Conservation (phyloP, 306 rosid genomes). For the Lagenaria siceraria region DNA sequence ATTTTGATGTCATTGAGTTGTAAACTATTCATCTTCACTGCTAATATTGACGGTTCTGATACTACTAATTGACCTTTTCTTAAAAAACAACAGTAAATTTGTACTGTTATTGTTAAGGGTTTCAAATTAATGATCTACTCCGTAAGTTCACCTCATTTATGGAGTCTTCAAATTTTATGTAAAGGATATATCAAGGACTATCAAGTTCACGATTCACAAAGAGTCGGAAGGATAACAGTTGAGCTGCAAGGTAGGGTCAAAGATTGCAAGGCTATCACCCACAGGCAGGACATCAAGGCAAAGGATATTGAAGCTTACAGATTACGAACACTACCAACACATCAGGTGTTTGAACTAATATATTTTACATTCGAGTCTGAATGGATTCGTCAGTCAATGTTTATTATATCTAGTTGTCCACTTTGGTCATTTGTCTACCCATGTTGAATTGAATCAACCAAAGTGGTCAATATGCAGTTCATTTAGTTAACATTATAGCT, state of each 20-base stretch:
- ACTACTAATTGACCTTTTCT: background rate
- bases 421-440: background rate
- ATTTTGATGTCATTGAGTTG: background rate
- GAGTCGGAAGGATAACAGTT: conserved; percentile 85
- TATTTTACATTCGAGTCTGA: background rate
- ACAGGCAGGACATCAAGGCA: conserved; percentile 67
- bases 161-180: background rate
- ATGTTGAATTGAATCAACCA: background rate
- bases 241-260: conserved; percentile 84
- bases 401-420: background rate
- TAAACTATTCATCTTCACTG: background rate
- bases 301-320: conserved; percentile 59
- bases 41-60: background rate
- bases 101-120: background rate
- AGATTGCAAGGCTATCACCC: conserved; percentile 61
- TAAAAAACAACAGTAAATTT: background rate
- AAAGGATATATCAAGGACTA: conserved; percentile 69
- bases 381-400: background rate
- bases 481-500: background rate
- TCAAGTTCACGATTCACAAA: conserved; percentile 72
- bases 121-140: background rate
- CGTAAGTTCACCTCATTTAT: background rate
- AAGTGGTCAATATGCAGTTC: background rate
- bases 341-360: conserved; percentile 45
- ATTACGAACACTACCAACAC: conserved; percentile 53